Percentiles rank a stretch among this genome's conserved stretches.
phyloP scores from a whole-genome alignment of 305 asterid genomes.

The Rubia tinctorum region DNA sequence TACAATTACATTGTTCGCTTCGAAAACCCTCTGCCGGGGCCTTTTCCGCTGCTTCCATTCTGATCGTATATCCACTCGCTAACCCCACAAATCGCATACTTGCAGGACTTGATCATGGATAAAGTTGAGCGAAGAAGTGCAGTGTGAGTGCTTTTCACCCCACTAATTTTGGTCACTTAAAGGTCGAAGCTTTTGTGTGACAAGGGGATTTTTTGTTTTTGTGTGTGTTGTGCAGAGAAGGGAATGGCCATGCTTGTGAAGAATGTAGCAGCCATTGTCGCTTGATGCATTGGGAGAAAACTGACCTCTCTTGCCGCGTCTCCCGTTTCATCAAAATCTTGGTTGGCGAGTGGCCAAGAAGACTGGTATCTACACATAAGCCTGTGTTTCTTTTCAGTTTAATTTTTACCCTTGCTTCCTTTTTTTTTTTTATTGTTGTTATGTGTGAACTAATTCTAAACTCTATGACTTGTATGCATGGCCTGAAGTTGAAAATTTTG shows the following conservation, averaged over 20 bases:
- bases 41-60: neutral
- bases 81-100: no score
- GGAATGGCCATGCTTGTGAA: conserved; percentile 7
- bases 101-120: neutral
- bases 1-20: no score
- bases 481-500: no score
- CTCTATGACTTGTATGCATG: no score
- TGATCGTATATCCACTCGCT: no score
- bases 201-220: neutral
- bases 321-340: conserved; percentile 23
- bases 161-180: neutral
- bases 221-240: neutral
- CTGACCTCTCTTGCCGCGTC: conserved; percentile 6
- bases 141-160: neutral
- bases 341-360: conserved; percentile 12
- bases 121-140: neutral
- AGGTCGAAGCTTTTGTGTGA: neutral
- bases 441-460: neutral
- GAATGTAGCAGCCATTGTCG: conserved; percentile 18
- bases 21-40: neutral
- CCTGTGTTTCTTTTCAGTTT: no score
- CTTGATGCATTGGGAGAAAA: conserved; percentile 1
- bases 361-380: conserved; percentile 10
- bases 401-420: no score
- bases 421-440: no score